phyloP scores from a whole-genome alignment of 495 filamentous ascomycete species.

The Delitschia confertaspora region DNA sequence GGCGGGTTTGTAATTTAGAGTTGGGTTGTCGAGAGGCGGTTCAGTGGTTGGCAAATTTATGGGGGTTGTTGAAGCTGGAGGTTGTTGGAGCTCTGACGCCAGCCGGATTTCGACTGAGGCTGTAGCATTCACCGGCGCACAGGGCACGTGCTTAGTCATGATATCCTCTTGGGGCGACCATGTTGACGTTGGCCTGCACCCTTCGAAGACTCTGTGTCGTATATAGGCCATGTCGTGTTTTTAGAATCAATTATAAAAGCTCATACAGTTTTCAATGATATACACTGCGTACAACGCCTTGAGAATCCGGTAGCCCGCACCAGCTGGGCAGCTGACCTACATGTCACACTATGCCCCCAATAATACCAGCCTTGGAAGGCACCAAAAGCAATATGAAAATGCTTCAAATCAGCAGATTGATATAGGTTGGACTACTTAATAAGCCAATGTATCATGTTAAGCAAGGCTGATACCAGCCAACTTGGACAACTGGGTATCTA shows the following conservation, averaged over 20 bases:
- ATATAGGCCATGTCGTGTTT: conserved; percentile 18
- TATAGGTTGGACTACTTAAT: background rate
- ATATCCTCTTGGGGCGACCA: background rate
- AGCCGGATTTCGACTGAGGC: background rate
- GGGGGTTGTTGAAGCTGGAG: conserved; percentile 9
- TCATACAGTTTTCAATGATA: conserved; percentile 1
- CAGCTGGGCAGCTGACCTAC: conserved; percentile 4
- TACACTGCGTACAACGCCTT: background rate
- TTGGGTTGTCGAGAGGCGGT: background rate
- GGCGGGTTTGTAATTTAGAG: background rate
- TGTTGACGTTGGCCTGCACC: conserved; percentile 1
- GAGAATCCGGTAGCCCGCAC: background rate
- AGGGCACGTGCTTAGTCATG: conserved; percentile 1
- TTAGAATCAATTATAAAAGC: background rate
- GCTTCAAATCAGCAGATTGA: background rate
- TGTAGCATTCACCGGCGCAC: background rate
- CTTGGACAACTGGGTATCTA: no score
- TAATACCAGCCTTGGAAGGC: background rate
- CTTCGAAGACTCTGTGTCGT: conserved; percentile 23
- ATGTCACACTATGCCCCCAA: conserved; percentile 11
- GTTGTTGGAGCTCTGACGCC: conserved; percentile 5
- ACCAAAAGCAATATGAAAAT: background rate
- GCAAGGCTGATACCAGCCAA: no score
- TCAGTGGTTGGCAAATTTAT: conserved; percentile 1
- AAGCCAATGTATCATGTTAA: no score